Evolutionary conservation across 116 monocot species (phyloP), one percentile per base, ranked within the genome.

Genomic region (Cymodocea nodosa): DNA sequence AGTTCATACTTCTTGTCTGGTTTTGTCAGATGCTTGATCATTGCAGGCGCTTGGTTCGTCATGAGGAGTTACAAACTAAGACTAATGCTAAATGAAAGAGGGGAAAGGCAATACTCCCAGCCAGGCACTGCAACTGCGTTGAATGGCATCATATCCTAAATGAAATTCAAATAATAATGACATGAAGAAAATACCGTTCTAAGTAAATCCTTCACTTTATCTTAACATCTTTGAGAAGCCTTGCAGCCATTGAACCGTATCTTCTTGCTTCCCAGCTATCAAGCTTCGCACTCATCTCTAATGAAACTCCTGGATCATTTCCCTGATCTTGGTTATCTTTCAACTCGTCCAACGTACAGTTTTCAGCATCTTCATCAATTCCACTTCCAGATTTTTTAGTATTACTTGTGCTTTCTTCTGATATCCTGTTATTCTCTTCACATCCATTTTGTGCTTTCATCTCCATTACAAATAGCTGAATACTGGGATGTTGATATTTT

Each of bases 191-290:
- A 6, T 44, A 44, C 44, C 1, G 44, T 44, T 6, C 44, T 4
- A 44, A 44, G 11, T 44, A 44, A 44, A 6, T 44, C 6, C 44
- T 35, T 67, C 35, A 63, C 4, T 59, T 39, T 24, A 65, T 20
- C 5, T 79, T 82, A 55, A 88, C 85, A 75, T 97, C 83, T 67
- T 51, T 77, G 4, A 97, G 72, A 74, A 97, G 88, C 73, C 83
- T 64, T 36, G 95, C 95, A 72, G 84, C 90, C 79, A 87, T 81
- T 37, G 95, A 78, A 0, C 85, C 97, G 6, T 50, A 72, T 70
- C 91, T 81, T 78, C 95, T 87, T 48, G 69, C 74, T 57, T 83
- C 87, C 95, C 95, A 90, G 9, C 83, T 87, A 68, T 83, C 78
- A 50, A 57, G 50, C 20, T 72, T 74, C 6, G 35, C 64, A 15